Evolutionary conservation across 1,284 basidiomycete genomes (phyloP).

Genomic region (Coniferiporia weirii): DNA sequence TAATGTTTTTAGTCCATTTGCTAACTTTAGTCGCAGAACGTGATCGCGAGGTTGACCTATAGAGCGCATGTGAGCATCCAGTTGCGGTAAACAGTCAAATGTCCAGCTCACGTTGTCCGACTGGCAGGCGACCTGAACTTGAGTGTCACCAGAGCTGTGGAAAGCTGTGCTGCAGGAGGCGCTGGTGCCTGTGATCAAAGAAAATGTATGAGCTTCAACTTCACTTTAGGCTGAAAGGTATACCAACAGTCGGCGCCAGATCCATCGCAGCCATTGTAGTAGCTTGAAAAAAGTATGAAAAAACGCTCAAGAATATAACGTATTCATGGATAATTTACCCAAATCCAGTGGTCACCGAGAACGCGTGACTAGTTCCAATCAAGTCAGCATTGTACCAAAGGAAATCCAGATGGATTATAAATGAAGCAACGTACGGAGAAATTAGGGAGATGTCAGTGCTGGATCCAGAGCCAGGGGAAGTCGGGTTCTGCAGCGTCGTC

Average conservation of each 20-base stretch:
- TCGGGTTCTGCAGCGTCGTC: conserved; percentile 23
- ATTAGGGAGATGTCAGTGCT: conserved; percentile 26
- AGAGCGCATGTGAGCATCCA: neutral
- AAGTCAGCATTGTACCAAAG: neutral
- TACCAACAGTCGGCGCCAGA: conserved; percentile 21
- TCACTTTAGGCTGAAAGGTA: neutral
- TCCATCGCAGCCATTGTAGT: conserved; percentile 22
- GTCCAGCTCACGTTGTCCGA: conserved; percentile 18
- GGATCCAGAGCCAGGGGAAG: conserved; percentile 21
- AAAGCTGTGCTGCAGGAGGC: conserved; percentile 21
- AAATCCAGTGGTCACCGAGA: conserved; percentile 23
- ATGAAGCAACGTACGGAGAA: conserved; percentile 16
- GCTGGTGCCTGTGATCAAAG: conserved; percentile 12
- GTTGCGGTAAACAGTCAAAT: neutral
- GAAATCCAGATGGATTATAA: conserved; percentile 10
- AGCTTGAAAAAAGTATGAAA: conserved; percentile 7
- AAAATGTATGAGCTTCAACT: neutral
- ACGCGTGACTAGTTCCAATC: conserved; percentile 8
- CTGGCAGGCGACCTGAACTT: conserved; percentile 21
- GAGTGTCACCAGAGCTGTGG: conserved; percentile 19
- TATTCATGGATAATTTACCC: conserved; percentile 8
- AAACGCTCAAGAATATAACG: neutral
- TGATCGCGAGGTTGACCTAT: conserved; percentile 22
- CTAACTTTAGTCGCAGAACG: conserved; percentile 20
- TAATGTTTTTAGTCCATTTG: conserved; percentile 20